These are phyloP conservation scores for Aspergillus quadrilineatus DNA, from an alignment of 2,329 filamentous ascomycete genomes.

Conservation along the genomic window DNA sequence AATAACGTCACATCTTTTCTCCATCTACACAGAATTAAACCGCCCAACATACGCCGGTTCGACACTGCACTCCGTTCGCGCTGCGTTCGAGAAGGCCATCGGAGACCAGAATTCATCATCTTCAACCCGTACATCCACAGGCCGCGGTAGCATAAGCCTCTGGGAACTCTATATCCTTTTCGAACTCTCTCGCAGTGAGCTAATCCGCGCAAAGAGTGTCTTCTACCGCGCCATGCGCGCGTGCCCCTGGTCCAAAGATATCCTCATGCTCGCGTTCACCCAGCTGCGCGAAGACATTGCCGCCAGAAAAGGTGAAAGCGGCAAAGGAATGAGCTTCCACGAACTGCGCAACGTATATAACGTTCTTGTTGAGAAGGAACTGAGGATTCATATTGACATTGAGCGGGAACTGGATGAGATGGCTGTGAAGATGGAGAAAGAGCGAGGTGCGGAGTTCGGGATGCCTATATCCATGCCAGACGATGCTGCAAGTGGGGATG, in stretches of 20 bases:
- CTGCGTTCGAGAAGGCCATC: constrained; percentile 57
- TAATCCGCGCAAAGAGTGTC: constrained; percentile 48
- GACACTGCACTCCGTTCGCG: constrained; percentile 54
- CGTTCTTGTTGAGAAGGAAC: constrained; percentile 61
- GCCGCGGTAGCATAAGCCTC: constrained; percentile 43
- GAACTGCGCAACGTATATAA: constrained; percentile 56
- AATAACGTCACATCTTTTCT: constrained; percentile 55
- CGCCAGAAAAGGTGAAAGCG: not conserved
- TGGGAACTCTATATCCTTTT: constrained; percentile 57
- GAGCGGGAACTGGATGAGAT: constrained; percentile 44
- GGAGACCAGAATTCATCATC: constrained; percentile 22
- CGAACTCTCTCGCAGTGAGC: constrained; percentile 43
- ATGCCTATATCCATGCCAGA: constrained; percentile 32
- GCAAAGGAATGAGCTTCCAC: constrained; percentile 38
- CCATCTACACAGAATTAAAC: constrained; percentile 55
- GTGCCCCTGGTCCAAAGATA: constrained; percentile 64
- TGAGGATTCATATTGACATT: constrained; percentile 58
- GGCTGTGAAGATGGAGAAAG: constrained; percentile 21
- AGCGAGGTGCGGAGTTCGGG: constrained; percentile 9
- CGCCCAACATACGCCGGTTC: constrained; percentile 44
- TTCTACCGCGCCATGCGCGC: constrained; percentile 57
- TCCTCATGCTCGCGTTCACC: constrained; percentile 58
- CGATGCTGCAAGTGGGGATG: constrained; percentile 28
- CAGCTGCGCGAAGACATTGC: constrained; percentile 33
- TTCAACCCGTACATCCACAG: constrained; percentile 13